These are phyloP conservation scores for Solioccasus polychromus DNA, from an alignment of 768 basidiomycete genomes.

Conservation along the genomic window DNA sequence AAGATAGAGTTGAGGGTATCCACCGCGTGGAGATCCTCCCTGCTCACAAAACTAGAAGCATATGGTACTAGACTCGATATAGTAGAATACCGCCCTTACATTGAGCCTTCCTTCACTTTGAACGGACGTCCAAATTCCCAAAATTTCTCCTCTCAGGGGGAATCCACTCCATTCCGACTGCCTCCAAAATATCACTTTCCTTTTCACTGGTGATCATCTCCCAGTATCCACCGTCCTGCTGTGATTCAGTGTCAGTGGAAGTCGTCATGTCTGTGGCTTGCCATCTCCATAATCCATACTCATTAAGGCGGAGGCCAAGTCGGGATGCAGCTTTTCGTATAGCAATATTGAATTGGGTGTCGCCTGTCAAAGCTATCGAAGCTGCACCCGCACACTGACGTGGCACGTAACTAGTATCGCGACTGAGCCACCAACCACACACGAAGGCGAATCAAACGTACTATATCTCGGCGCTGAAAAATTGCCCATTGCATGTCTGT, in stretches of 20 bases:
- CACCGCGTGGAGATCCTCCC: constrained; percentile 57
- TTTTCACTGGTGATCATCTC: constrained; percentile 21
- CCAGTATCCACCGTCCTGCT: constrained; percentile 18
- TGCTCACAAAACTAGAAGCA: constrained; percentile 76
- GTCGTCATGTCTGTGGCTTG: constrained; percentile 5
- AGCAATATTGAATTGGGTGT: constrained; percentile 44
- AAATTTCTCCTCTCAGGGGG: constrained; percentile 27
- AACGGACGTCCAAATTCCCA: constrained; percentile 8
- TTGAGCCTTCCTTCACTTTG: constrained; percentile 5
- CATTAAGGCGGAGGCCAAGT: constrained; percentile 51
- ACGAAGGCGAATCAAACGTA: constrained; percentile 5
- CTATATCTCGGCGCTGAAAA: constrained; percentile 36
- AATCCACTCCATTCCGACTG: constrained; percentile 27
- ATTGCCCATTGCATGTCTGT: constrained; percentile 33
- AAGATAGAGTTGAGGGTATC: constrained; percentile 58
- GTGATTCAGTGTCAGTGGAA: background rate
- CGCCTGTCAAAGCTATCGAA: constrained; percentile 55
- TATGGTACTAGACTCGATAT: constrained; percentile 65
- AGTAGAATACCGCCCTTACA: too few relatives aligned
- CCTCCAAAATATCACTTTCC: constrained; percentile 26
- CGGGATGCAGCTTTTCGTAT: constrained; percentile 41
- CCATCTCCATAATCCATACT: constrained; percentile 68
- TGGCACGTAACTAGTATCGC: constrained; percentile 18
- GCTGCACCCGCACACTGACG: constrained; percentile 43
- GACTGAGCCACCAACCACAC: background rate